phyloP scores from a whole-genome alignment of 1,139 yeast genomes.

The Arxiozyma heterogenica region DNA sequence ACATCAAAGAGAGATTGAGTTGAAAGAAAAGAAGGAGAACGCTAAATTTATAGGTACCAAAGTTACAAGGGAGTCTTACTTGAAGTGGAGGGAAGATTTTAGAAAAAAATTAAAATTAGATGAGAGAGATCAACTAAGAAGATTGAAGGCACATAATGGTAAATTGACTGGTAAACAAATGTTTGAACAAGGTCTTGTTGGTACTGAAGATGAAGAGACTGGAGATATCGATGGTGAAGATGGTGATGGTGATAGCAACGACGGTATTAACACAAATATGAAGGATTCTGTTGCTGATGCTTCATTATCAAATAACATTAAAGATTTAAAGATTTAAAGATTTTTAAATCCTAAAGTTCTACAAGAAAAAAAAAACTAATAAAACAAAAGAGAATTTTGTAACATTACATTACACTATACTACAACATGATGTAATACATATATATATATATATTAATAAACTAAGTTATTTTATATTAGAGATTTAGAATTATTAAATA shows the following conservation, averaged over 20 bases:
- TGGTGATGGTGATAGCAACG: background rate
- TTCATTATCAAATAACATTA: background rate
- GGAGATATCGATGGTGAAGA: constrained; percentile 16
- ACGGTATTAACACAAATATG: no score
- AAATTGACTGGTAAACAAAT: constrained; percentile 81
- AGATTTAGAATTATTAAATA: constrained; percentile 28
- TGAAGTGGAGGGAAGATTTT: constrained; percentile 60
- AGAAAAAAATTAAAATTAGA: constrained; percentile 46
- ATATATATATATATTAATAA: background rate
- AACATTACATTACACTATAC: background rate
- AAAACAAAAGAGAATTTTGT: no score
- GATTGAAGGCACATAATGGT: constrained; percentile 55
- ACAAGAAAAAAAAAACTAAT: no score
- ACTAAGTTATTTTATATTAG: constrained; percentile 15
- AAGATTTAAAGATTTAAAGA: background rate
- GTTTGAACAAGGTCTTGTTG: constrained; percentile 80
- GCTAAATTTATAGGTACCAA: constrained; percentile 66
- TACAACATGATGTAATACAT: background rate
- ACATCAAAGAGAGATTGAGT: constrained; percentile 49
- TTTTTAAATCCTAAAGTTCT: background rate
- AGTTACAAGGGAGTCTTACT: constrained; percentile 65
- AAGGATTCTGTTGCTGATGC: background rate
- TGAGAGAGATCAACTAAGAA: constrained; percentile 48
- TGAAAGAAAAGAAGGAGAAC: constrained; percentile 63
- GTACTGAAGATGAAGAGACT: constrained; percentile 45